phyloP scores from a whole-genome alignment of 2,329 filamentous ascomycete species.

The Onygenales sp. region DNA sequence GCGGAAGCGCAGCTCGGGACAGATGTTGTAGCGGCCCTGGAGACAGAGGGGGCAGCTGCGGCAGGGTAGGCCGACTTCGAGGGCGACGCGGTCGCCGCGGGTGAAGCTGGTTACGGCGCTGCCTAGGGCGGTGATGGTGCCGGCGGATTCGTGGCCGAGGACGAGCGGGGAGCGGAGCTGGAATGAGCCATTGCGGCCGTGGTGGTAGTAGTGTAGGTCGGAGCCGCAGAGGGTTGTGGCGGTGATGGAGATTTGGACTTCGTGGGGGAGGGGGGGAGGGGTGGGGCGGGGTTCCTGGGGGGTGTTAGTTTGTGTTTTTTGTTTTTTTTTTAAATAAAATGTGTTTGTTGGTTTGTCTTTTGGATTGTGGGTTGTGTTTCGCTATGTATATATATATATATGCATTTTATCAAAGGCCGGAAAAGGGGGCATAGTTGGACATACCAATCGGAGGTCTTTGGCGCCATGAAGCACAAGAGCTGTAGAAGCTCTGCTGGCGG shows the following conservation, averaged over 20 bases:
- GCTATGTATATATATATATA: background rate
- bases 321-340: background rate
- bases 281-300: constrained; percentile 44
- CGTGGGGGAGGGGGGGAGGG: constrained; percentile 37
- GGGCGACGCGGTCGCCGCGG: constrained; percentile 73
- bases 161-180: constrained; percentile 74
- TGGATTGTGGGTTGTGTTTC: background rate
- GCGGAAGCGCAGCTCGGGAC: constrained; percentile 48
- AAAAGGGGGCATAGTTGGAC: constrained; percentile 10
- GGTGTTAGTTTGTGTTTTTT: background rate
- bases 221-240: constrained; percentile 62
- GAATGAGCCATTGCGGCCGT: constrained; percentile 81
- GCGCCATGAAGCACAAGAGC: constrained; percentile 51
- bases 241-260: constrained; percentile 56
- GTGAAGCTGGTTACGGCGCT: constrained; percentile 49
- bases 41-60: constrained; percentile 49
- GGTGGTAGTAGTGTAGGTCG: constrained; percentile 75
- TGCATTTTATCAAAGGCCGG: background rate
- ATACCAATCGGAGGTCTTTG: constrained; percentile 51
- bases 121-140: constrained; percentile 65
- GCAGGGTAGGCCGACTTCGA: constrained; percentile 86
- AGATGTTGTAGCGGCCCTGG: constrained; percentile 53
- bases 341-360: background rate
- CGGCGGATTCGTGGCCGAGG: constrained; percentile 67
- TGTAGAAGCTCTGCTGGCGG: constrained; percentile 14